phyloP scores from a whole-genome alignment of 2,329 filamentous ascomycete species.

The Tolypocladium ophioglossoides region DNA sequence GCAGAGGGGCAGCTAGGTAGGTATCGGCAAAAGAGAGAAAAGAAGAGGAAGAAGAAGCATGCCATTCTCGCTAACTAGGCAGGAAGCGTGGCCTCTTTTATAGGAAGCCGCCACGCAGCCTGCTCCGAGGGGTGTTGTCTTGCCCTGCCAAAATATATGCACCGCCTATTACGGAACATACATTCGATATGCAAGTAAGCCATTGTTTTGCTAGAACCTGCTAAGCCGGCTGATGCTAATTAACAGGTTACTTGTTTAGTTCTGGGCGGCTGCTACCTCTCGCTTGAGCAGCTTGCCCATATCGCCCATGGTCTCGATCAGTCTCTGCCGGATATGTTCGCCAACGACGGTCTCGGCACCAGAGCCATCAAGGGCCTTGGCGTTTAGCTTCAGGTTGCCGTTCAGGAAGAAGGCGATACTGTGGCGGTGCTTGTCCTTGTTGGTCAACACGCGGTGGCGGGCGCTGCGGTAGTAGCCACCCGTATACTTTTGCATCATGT shows the following conservation, averaged over 20 bases:
- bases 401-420: conserved; percentile 18
- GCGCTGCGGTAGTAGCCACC: conserved; percentile 19
- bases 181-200: no score
- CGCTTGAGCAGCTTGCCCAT: conserved; percentile 1
- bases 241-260: neutral
- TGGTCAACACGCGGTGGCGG: conserved; percentile 18
- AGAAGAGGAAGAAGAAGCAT: no score
- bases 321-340: conserved; percentile 3
- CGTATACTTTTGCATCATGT: conserved; percentile 22
- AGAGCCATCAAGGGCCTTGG: conserved; percentile 1
- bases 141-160: no score
- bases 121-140: no score
- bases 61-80: no score
- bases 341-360: conserved; percentile 1
- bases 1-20: no score
- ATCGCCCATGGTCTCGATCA: conserved; percentile 1
- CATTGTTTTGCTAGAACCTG: no score
- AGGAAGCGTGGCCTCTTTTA: no score
- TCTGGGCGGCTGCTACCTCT: neutral
- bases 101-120: no score
- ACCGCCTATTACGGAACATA: no score
- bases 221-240: no score
- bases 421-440: conserved; percentile 12
- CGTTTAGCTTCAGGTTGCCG: conserved; percentile 6
- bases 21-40: no score